phyloP scores from a whole-genome alignment of 176 grass and related monocot species.

The Triticum timopheevii region DNA sequence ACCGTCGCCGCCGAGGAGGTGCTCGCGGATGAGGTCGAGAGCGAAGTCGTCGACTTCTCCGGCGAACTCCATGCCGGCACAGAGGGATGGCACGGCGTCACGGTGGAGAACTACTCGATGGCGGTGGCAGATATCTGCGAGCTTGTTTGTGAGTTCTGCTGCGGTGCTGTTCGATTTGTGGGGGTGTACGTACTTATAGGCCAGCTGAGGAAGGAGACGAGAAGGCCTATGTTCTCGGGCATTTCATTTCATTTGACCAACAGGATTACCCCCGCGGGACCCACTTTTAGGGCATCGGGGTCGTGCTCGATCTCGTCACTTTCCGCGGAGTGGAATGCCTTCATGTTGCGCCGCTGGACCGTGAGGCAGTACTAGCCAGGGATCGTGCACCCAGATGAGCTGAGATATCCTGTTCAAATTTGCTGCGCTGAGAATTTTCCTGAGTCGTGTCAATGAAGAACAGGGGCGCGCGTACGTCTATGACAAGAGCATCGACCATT shows the following conservation, averaged over 20 bases:
- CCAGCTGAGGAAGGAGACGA: neutral
- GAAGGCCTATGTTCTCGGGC: neutral
- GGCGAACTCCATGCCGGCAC: conserved; percentile 47
- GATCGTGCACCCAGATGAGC: too few relatives aligned
- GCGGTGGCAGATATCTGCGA: neutral
- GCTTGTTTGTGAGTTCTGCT: neutral
- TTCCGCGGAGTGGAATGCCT: neutral
- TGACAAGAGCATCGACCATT: neutral
- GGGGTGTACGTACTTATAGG: conserved; percentile 14
- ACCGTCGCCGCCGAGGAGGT: conserved; percentile 38
- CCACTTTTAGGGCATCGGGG: neutral
- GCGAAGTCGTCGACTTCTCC: conserved; percentile 31
- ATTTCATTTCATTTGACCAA: conserved; percentile 21
- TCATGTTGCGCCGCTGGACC: neutral
- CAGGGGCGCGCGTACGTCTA: neutral
- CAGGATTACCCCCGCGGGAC: neutral
- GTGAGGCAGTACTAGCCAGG: neutral
- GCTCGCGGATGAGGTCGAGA: conserved; percentile 52
- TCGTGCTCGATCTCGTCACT: conserved; percentile 16
- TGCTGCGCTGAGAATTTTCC: neutral
- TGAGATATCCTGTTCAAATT: neutral
- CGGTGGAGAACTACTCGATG: neutral
- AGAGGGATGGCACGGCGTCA: neutral
- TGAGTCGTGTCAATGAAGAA: neutral
- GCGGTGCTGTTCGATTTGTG: neutral